phyloP scores from a whole-genome alignment of 352 stramenopile species.

The Globisporangium solare region DNA sequence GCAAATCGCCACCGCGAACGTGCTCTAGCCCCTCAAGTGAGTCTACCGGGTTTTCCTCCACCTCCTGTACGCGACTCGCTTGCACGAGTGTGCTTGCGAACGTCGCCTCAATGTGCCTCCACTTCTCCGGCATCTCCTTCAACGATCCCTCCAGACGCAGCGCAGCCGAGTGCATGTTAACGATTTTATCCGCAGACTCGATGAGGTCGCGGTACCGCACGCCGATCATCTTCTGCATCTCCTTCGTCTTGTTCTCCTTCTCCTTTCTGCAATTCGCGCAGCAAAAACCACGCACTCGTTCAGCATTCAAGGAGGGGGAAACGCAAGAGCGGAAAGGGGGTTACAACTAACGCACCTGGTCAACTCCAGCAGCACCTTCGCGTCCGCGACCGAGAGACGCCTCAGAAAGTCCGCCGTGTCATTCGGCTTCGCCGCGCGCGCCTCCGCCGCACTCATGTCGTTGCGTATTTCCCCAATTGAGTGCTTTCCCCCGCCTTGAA shows the following conservation, averaged over 20 bases:
- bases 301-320: not conserved
- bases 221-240: conserved; percentile 93
- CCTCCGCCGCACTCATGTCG: conserved; percentile 4
- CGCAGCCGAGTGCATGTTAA: conserved; percentile 89
- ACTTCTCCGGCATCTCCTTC: conserved; percentile 83
- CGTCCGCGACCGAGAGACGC: conserved; percentile 74
- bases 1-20: not conserved
- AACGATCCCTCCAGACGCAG: conserved; percentile 75
- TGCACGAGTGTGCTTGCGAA: conserved; percentile 28
- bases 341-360: conserved; percentile 39
- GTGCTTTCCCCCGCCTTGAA: not conserved
- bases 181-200: conserved; percentile 90
- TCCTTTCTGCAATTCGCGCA: conserved; percentile 42
- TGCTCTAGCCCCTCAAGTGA: not conserved
- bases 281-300: not conserved
- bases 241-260: conserved; percentile 84
- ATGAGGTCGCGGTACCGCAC: conserved; percentile 91
- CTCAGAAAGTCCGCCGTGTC: conserved; percentile 57
- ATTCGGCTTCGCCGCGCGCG: conserved; percentile 1
- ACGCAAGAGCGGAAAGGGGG: not conserved
- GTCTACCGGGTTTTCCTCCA: not conserved
- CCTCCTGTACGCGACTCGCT: conserved; percentile 17
- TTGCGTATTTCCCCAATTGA: not conserved
- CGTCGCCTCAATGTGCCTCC: conserved; percentile 54
- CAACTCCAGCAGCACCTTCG: conserved; percentile 74